Evolutionary conservation across 1,284 basidiomycete species (phyloP), one percentile per base, ranked within the genome.

Genomic region (Austroboletus niveus): DNA sequence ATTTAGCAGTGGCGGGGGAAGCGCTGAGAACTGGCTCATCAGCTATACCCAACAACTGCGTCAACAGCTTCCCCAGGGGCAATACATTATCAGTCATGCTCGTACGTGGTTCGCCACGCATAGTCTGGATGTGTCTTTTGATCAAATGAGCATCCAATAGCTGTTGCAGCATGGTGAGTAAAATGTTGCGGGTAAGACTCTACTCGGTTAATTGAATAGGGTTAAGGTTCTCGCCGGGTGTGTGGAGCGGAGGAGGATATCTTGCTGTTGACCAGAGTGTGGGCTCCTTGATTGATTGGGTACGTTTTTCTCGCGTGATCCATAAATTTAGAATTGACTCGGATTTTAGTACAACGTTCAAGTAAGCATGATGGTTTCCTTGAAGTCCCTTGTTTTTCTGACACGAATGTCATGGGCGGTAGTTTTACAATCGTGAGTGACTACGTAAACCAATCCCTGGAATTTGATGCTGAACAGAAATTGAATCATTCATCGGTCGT

Each of bases 341-440:
- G 20, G 15, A 4, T 34, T 44, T 15, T 36, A 65, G 75, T 79
- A 78, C 60, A 79, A 78, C 45, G 62, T 79, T 32, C 76, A 78
- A 62, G 75, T 76, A 43, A 48, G 56, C 34, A 17, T 32, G 31
- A 51, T n/a, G 29, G 29, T 45, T 34, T 40, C 38, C 15, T 5
- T 9, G 6, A 22, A 4, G 7, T 11, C 7, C 7, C 3, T 15
- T 8, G 8, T 20, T 36, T 14, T 53, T 42, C 51, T 57, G 31
- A 60, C 32, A 4, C 29, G 22, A 20, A 5, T 27, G 20, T 29
- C n/a, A 24, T 35, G 11, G 24, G 32, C 7, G 10, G 11, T 34
- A 84, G 75, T 85, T 85, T 68, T 85, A 85, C 64, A 85, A 86
- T 62, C 82, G 82, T 83, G 55, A 58, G 74, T 24, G 22, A 24